A percentile compares a stretch with the other conserved stretches of the same genome.
phyloP scores from a whole-genome alignment of 2,329 filamentous ascomycete genomes.

The Cercospora beticola region DNA sequence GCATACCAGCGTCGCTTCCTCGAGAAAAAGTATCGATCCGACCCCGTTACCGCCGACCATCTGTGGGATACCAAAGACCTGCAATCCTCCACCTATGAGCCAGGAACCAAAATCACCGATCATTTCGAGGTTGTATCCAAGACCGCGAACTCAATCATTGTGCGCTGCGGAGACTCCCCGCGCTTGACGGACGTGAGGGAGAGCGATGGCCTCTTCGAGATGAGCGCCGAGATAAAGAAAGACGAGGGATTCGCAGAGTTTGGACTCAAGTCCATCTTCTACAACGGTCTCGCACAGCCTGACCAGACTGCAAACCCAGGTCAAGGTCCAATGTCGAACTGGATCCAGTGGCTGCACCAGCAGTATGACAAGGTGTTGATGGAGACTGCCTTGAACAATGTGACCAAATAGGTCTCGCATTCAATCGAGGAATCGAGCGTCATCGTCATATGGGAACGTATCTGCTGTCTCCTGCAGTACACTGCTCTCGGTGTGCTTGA shows the following conservation, averaged over 20 bases:
- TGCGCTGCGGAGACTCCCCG: constrained; percentile 67
- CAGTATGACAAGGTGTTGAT: constrained; percentile 58
- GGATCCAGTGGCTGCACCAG: constrained; percentile 53
- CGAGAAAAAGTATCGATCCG: constrained; percentile 57
- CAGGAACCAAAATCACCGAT: constrained; percentile 65
- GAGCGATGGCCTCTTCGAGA: constrained; percentile 67
- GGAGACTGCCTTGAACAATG: constrained; percentile 52
- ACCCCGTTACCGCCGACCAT: constrained; percentile 56
- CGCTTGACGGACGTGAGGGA: constrained; percentile 56
- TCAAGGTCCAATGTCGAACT: constrained; percentile 46
- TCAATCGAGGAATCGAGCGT: constrained; percentile 35
- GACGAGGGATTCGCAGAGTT: constrained; percentile 62
- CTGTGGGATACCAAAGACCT: constrained; percentile 62
- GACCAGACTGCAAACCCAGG: constrained; percentile 39
- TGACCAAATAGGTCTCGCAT: constrained; percentile 24
- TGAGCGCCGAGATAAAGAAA: constrained; percentile 60
- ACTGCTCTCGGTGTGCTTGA: constrained; percentile 31
- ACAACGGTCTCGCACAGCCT: constrained; percentile 48
- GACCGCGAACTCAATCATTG: constrained; percentile 58
- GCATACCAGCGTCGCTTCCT: constrained; percentile 59
- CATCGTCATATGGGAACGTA: constrained; percentile 31
- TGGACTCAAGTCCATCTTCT: constrained; percentile 65
- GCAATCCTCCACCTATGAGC: constrained; percentile 56
- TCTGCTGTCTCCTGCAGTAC: constrained; percentile 11
- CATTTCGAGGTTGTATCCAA: constrained; percentile 72